Base-by-base conservation (phyloP, 2,329 filamentous ascomycete genomes). In the Trichoderma endophyticum region DNA sequence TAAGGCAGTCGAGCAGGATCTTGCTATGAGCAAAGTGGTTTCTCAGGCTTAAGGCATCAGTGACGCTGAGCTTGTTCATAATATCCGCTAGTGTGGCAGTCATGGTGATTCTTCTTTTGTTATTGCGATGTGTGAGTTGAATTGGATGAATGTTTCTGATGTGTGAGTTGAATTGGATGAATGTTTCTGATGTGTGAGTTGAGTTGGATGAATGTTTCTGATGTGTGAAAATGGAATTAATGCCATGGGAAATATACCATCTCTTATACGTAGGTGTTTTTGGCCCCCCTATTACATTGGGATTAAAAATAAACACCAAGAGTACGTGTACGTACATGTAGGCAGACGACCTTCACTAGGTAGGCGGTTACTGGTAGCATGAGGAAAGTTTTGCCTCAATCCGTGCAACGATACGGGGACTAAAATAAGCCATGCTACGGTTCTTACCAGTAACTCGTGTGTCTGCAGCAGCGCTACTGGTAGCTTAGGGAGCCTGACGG, bases 41-140 rank as follows among this genome's bases (percentile, higher is more conserved):
- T 36, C 28, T 66, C 9, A 74, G 18, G 18, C 28, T 54, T 5
- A 64, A 36, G 26, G 69, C 61, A 70, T 74, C 56, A 18, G 54
- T 56, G 15, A 74, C 26, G 36, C 54, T 64, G 8, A 74, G 73
- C n/a, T 74, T 74, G 21, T 69, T 70, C 32, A 74, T 73, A 14
- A 74, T 67, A 36, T 71, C 60, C 14, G 15, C 3, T 26, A 28
- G 21, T 51, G 21, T 14, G 5, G 60, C 15, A 6, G 24, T 28
- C 14, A 63, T 63, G 8, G 24, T 48, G 8, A 63, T 43, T 28
- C 8, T 28, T 26, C 26, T 21, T 63, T 26, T 39, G 8, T 12
- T n/a, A 15, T 21, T 60, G n/a, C 30, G 7, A 34, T 18, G 24
- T 54, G 14, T 54, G 11, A 54, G n/a, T 24, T 54, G 6, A 54